phyloP scores from a whole-genome alignment of 768 basidiomycete genomes.

The Pleurotus pulmonarius region DNA sequence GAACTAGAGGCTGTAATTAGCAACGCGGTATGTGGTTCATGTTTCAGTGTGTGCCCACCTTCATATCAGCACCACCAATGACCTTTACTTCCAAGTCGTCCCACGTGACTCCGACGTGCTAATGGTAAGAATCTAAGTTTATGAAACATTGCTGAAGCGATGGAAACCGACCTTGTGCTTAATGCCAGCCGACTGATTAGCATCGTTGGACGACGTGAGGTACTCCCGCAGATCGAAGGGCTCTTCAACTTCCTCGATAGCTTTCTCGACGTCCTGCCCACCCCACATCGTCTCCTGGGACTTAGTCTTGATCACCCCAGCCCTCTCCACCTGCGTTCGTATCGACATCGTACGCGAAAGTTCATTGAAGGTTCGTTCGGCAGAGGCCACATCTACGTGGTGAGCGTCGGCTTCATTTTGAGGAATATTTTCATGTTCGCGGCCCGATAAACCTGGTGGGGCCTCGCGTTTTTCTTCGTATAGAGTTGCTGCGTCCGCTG shows the following conservation, averaged over 20 bases:
- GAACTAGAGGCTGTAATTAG: slow-evolving; percentile 29
- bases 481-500: slow-evolving; percentile 25
- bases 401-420: slow-evolving; percentile 10
- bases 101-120: slow-evolving; percentile 76
- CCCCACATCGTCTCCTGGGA: slow-evolving; percentile 12
- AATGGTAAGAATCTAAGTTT: background rate
- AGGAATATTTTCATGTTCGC: slow-evolving; percentile 7
- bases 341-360: slow-evolving; percentile 41
- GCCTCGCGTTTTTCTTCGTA: slow-evolving; percentile 16
- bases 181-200: slow-evolving; percentile 60
- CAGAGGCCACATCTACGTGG: slow-evolving; percentile 47
- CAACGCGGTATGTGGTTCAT: background rate
- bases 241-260: slow-evolving; percentile 18
- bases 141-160: background rate
- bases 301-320: slow-evolving; percentile 1
- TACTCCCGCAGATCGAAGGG: slow-evolving; percentile 68
- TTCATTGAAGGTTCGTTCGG: slow-evolving; percentile 53
- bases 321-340: slow-evolving; percentile 18
- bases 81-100: slow-evolving; percentile 63
- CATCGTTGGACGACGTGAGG: slow-evolving; percentile 62
- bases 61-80: slow-evolving; percentile 49
- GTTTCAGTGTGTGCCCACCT: slow-evolving; percentile 31
- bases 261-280: slow-evolving; percentile 43
- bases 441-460: background rate
- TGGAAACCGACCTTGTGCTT: slow-evolving; percentile 45